Evolutionary conservation across 495 filamentous ascomycete species (phyloP).

Genomic region (Cairneyella variabilis): DNA sequence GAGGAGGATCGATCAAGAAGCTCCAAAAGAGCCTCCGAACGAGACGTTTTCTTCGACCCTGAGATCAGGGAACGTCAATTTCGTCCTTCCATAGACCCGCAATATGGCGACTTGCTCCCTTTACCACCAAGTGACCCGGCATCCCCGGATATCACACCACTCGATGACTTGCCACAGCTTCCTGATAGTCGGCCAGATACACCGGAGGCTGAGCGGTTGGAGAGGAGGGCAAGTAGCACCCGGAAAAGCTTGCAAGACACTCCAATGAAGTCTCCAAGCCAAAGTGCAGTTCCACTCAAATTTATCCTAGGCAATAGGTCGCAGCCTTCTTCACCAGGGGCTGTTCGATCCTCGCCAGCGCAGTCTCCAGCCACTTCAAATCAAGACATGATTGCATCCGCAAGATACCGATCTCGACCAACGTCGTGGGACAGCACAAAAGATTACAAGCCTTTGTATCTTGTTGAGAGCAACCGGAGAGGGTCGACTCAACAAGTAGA

Average conservation of each 20-base stretch:
- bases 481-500: constrained; percentile 1
- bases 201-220: constrained; percentile 29
- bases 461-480: constrained; percentile 39
- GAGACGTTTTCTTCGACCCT: constrained; percentile 35
- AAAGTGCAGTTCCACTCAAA: constrained; percentile 45
- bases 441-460: constrained; percentile 45
- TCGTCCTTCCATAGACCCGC: constrained; percentile 53
- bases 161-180: constrained; percentile 38
- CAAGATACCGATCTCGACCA: constrained; percentile 34
- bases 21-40: background rate
- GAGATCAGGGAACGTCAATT: constrained; percentile 45
- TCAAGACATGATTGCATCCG: constrained; percentile 25
- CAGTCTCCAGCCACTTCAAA: constrained; percentile 31
- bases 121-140: constrained; percentile 47
- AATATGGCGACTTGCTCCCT: constrained; percentile 50
- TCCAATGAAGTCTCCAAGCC: constrained; percentile 38
- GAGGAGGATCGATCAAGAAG: constrained; percentile 1
- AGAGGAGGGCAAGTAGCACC: constrained; percentile 5
- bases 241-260: constrained; percentile 22
- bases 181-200: constrained; percentile 50
- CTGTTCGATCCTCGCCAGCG: constrained; percentile 33
- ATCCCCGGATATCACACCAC: constrained; percentile 25
- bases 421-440: constrained; percentile 46
- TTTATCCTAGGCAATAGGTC: constrained; percentile 43
- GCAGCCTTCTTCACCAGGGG: constrained; percentile 38